Evolutionary conservation across 2,329 filamentous ascomycete genomes (phyloP).

Genomic region (Parascedosporium putredinis): DNA sequence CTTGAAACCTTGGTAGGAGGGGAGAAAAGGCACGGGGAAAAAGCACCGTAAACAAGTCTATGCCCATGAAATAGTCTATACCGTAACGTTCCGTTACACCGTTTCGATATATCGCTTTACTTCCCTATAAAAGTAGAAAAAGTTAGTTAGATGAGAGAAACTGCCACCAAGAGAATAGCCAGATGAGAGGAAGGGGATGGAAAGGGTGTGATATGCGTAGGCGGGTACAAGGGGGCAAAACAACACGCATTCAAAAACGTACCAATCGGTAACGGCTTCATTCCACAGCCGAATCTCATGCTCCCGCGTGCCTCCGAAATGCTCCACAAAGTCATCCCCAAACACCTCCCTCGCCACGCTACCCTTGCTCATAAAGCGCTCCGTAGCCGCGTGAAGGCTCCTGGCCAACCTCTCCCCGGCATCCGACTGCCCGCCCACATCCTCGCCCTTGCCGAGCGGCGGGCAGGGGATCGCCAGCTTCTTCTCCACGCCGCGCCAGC

Average conservation of each 20-base stretch:
- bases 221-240: no score
- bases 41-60: not conserved
- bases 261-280: slow-evolving; percentile 96
- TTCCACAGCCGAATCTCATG: slow-evolving; percentile 89
- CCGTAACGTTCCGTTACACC: slow-evolving; percentile 31
- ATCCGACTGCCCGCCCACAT: slow-evolving; percentile 63
- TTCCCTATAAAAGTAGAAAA: slow-evolving; percentile 42
- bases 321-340: slow-evolving; percentile 90
- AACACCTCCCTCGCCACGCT: slow-evolving; percentile 92
- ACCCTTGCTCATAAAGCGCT: slow-evolving; percentile 61
- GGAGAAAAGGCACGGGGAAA: no score
- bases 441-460: slow-evolving; percentile 75
- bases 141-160: no score
- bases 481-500: slow-evolving; percentile 87
- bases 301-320: slow-evolving; percentile 83
- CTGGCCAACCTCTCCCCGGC: slow-evolving; percentile 71
- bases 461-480: slow-evolving; percentile 74
- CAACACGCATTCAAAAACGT: no score
- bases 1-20: no score
- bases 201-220: no score
- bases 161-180: no score
- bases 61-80: not conserved
- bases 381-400: slow-evolving; percentile 73
- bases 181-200: no score
- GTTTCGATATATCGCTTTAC: slow-evolving; percentile 70